These are phyloP conservation scores for Selaginella moellendorffii DNA, from an alignment of 75 land plant species.

Conservation along the genomic window DNA sequence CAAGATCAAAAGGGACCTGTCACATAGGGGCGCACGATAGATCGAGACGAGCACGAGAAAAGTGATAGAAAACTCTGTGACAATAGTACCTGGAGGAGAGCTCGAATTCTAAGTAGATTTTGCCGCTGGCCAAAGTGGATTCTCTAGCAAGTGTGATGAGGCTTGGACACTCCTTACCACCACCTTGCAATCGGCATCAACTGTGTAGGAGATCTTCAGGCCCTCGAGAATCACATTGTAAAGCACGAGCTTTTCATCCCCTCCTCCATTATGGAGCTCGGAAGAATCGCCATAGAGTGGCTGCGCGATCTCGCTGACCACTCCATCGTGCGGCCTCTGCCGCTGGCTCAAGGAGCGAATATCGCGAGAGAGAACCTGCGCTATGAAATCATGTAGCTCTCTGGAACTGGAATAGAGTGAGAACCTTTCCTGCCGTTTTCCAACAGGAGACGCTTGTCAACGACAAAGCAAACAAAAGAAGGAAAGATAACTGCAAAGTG, in stretches of 20 bases:
- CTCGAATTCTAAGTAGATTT: too few relatives aligned
- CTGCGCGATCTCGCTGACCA: slow-evolving; percentile 15
- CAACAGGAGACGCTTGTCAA: not conserved
- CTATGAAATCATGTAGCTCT: slow-evolving; percentile 52
- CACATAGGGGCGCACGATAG: too few relatives aligned
- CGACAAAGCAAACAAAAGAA: not conserved
- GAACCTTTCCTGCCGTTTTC: slow-evolving; percentile 40
- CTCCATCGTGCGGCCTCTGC: slow-evolving; percentile 35
- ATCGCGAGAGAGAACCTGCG: slow-evolving; percentile 78
- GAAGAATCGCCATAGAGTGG: not conserved
- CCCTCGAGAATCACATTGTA: slow-evolving; percentile 78
- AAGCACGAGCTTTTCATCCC: slow-evolving; percentile 20
- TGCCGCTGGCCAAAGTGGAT: too few relatives aligned
- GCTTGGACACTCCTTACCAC: too few relatives aligned
- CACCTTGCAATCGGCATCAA: slow-evolving; percentile 36
- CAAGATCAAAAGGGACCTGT: too few relatives aligned
- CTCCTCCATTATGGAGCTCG: not conserved
- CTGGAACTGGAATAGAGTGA: slow-evolving; percentile 66
- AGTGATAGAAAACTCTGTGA: too few relatives aligned
- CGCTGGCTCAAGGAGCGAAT: slow-evolving; percentile 84
- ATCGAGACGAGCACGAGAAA: too few relatives aligned
- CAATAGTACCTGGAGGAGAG: too few relatives aligned
- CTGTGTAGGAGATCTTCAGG: slow-evolving; percentile 51
- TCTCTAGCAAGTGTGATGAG: too few relatives aligned
- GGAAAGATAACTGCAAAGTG: not conserved